Percentiles rank a stretch among this genome's conserved stretches.
Conservation (phyloP, 345 rosid species). For the Arabidopsis arenosa region DNA sequence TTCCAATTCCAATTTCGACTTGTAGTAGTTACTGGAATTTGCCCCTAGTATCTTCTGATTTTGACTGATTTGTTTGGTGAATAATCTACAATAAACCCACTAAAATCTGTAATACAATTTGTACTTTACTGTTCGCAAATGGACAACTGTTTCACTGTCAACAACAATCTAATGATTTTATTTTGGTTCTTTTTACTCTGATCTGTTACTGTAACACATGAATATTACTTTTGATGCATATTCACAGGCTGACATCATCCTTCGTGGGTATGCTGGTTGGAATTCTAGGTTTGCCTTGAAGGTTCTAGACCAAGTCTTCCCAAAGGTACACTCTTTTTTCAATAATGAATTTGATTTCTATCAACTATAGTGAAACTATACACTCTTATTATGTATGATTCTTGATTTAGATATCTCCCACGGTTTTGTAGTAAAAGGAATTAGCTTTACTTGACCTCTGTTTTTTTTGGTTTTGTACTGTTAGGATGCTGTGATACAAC, state of each 20-base stretch:
- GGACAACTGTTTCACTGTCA: constrained; percentile 2
- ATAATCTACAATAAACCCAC: not conserved
- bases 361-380: not conserved
- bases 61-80: not conserved
- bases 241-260: constrained; percentile 71
- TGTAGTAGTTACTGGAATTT: not conserved
- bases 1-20: not conserved
- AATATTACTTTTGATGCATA: not conserved
- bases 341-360: not conserved
- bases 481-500: constrained; percentile 74
- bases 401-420: not conserved
- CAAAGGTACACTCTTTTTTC: constrained; percentile 60
- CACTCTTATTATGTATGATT: constrained; percentile 21
- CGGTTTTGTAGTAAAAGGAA: not conserved
- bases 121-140: not conserved
- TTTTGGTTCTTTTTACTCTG: not conserved
- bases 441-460: not conserved
- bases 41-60: not conserved
- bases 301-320: constrained; percentile 74
- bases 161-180: constrained; percentile 26
- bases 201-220: not conserved
- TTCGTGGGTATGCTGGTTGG: constrained; percentile 92
- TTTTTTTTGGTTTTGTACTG: not conserved
- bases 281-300: constrained; percentile 77
- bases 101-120: not conserved